Evolutionary conservation across 1,284 basidiomycete species (phyloP).

Genomic region (Trametes versicolor): DNA sequence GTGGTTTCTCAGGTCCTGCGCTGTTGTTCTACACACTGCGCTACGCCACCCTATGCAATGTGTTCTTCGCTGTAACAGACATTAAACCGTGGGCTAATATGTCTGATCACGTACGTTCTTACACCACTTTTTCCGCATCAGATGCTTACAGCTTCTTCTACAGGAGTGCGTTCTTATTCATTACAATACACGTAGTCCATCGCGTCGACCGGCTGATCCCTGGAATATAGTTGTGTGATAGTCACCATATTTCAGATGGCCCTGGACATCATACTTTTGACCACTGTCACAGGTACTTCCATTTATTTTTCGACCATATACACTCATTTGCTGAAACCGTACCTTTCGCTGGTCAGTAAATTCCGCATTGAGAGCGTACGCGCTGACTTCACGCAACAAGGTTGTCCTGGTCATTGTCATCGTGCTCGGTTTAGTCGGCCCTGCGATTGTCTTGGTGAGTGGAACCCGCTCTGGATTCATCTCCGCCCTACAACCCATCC

Average conservation of each 20-base stretch:
- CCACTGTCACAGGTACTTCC: not conserved
- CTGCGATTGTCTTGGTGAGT: constrained; percentile 1
- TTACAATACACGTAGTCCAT: too few species aligned
- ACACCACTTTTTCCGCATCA: too few species aligned
- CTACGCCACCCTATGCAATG: constrained; percentile 1
- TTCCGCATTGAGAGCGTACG: not conserved
- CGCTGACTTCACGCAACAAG: not conserved
- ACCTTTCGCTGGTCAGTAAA: not conserved
- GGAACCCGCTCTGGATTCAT: not conserved
- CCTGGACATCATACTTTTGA: constrained; percentile 3
- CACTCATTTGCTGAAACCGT: too few species aligned
- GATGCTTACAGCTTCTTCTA: not conserved
- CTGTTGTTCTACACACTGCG: not conserved
- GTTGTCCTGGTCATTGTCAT: not conserved
- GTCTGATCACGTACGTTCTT: not conserved
- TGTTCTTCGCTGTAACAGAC: not conserved
- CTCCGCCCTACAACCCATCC: not conserved
- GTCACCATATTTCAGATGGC: not conserved
- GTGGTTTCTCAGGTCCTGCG: not conserved
- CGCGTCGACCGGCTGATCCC: too few species aligned
- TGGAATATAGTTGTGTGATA: not conserved
- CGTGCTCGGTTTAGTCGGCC: not conserved
- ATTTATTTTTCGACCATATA: too few species aligned
- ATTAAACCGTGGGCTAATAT: not conserved
- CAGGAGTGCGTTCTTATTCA: not conserved